Conservation (phyloP, 306 rosid genomes). For the Cyclanthera cordifolia region DNA sequence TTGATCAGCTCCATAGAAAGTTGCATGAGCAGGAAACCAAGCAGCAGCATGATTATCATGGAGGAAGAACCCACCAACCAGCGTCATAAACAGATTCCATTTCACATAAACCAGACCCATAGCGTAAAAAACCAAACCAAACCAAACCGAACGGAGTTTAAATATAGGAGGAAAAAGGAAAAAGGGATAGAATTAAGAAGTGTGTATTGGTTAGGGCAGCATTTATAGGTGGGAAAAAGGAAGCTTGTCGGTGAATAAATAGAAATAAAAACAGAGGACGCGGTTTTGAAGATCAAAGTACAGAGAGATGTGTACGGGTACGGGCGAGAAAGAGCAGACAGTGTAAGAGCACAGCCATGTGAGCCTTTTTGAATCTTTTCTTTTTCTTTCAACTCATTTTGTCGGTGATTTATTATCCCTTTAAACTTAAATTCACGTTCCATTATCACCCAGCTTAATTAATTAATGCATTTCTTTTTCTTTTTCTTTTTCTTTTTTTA, state of each 20-base stretch:
- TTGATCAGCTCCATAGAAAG: slow-evolving; percentile 66
- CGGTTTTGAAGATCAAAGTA: slow-evolving; percentile 9
- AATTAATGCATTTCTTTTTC: background rate
- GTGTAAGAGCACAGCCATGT: slow-evolving; percentile 1
- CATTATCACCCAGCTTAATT: too few species aligned
- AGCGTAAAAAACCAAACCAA: slow-evolving; percentile 9
- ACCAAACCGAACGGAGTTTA: background rate
- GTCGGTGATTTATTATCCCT: slow-evolving; percentile 12
- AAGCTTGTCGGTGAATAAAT: slow-evolving; percentile 1
- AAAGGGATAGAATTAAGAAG: too few species aligned
- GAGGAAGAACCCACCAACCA: slow-evolving; percentile 9
- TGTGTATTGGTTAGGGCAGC: background rate
- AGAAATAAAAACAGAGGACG: background rate
- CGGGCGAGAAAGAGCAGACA: background rate
- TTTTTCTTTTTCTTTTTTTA: background rate
- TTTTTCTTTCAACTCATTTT: background rate
- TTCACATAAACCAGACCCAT: slow-evolving; percentile 21
- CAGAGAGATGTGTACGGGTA: background rate
- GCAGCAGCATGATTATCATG: slow-evolving; percentile 18
- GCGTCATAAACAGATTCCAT: slow-evolving; percentile 13
- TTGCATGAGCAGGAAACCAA: slow-evolving; percentile 81
- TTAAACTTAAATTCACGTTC: background rate
- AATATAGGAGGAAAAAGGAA: background rate
- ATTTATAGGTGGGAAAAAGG: background rate
- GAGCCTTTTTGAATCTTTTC: background rate